A percentile compares a stretch with the other conserved stretches of the same genome.
phyloP scores from a whole-genome alignment of 257 asterid genomes.

The Solanum virginianum region DNA sequence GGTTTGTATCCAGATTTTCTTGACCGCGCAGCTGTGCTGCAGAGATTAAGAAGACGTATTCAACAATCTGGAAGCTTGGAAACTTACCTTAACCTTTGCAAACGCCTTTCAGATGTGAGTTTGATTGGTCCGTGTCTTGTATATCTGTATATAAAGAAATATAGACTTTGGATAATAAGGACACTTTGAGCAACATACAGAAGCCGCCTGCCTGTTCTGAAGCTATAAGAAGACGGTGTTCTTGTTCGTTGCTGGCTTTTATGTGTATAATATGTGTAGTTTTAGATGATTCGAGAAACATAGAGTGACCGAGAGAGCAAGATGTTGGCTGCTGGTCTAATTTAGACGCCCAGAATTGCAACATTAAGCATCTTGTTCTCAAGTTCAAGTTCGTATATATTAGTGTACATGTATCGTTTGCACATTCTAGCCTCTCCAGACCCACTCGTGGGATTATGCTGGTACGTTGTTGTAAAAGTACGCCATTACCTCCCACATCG shows the following conservation, averaged over 20 bases:
- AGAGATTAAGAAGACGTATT: constrained; percentile 60
- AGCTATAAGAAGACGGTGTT: not conserved
- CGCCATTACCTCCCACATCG: not conserved
- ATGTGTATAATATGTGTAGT: constrained; percentile 7
- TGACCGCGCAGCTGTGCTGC: constrained; percentile 74
- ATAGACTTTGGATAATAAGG: constrained; percentile 70
- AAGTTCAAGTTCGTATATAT: not conserved
- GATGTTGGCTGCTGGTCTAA: not conserved
- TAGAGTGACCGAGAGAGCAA: not conserved
- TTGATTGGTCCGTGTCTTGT: constrained; percentile 64
- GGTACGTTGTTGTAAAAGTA: not conserved
- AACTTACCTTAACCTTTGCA: constrained; percentile 58
- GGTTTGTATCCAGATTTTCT: constrained; percentile 62
- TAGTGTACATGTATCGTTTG: not conserved
- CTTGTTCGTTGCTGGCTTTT: not conserved
- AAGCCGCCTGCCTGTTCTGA: not conserved
- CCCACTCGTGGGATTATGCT: not conserved
- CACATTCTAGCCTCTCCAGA: not conserved
- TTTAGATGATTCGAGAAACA: not conserved
- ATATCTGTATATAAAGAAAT: constrained; percentile 58
- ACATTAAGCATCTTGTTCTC: not conserved
- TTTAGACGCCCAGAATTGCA: not conserved
- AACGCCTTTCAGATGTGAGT: constrained; percentile 59
- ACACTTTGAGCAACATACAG: constrained; percentile 38
- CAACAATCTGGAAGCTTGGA: constrained; percentile 47